Conservation (phyloP, 2,329 filamentous ascomycete species). For the Ceratocystis ficicola region DNA sequence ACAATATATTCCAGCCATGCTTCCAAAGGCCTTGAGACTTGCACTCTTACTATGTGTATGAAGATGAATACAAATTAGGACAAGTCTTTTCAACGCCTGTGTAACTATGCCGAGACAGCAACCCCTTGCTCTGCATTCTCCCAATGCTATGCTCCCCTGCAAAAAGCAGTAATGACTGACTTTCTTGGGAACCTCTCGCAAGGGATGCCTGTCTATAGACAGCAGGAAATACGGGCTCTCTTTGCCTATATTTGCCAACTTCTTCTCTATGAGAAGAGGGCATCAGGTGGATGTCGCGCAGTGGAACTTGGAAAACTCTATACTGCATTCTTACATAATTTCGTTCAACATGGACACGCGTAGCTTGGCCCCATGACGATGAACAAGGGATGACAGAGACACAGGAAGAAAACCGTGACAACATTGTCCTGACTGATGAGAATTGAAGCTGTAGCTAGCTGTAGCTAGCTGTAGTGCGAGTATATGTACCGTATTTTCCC, state of each 20-base stretch:
- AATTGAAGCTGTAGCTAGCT: not conserved
- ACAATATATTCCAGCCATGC: not conserved
- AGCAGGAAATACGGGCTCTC: not conserved
- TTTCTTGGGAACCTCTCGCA: not conserved
- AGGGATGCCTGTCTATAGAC: not conserved
- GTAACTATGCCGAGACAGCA: not conserved
- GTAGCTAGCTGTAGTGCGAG: slow-evolving; percentile 2
- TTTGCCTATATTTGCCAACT: no score
- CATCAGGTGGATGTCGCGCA: not conserved
- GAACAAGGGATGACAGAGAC: not conserved
- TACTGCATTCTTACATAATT: not conserved
- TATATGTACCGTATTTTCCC: not conserved
- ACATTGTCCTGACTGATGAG: not conserved
- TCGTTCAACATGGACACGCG: not conserved
- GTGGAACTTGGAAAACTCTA: not conserved
- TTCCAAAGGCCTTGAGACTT: not conserved
- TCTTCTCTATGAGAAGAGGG: no score
- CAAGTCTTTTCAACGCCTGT: not conserved
- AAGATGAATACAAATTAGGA: not conserved
- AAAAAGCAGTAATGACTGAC: not conserved
- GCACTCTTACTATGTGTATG: not conserved
- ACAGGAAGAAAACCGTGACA: not conserved
- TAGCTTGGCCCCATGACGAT: slow-evolving; percentile 1
- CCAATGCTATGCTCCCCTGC: not conserved
- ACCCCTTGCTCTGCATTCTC: not conserved